Evolutionary conservation across 2,329 filamentous ascomycete species (phyloP), one percentile per base, ranked within the genome.

Genomic region (Didymella pinodella): DNA sequence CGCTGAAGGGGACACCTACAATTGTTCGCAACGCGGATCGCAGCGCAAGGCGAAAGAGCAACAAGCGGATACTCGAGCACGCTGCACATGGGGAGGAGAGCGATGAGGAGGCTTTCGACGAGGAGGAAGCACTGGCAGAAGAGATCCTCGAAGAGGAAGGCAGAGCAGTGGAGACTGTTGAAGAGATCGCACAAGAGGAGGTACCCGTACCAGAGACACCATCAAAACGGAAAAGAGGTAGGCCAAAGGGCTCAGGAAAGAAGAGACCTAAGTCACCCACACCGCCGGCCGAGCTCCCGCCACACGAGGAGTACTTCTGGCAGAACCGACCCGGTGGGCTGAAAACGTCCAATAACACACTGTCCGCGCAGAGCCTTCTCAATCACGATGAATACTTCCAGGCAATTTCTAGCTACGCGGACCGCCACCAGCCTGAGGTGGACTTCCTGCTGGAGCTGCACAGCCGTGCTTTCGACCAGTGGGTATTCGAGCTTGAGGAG

Each of bases 311-410:
- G 65, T 99, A 96, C 80, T 98, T 99, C 76, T 91, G 90, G 72
- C 92, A 98, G 72, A 97, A 96, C 74, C 89, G 92, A 47, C 88
- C 91, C 0, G 93, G 92, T 2, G 85, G 88, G 4, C 83, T 87
- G 44, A 93, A 93, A 77, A 97, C 94, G 0, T 97, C 93, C 1
- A 90, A 91, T 73, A 95, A 95, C 65, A 96, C 88, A 0, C 82
- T 98, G 5, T 84, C 89, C 0, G 88, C 89, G 4, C 81, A 96
- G 32, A 82, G 86, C 4, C 82, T 97, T 11, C 86, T 98, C 56
- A 93, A 91, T 1, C 93, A 97, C 71, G 93, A 98, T 57, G 92
- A 97, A 73, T 99, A 95, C 77, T 96, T 96, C 68, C 83, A 86
- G 44, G 79, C 90, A 29, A 81, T 91, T 29, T 84, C 86, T 28